Base-by-base conservation (phyloP, 2,329 filamentous ascomycete genomes). In the Penicillium sclerotiorum region DNA sequence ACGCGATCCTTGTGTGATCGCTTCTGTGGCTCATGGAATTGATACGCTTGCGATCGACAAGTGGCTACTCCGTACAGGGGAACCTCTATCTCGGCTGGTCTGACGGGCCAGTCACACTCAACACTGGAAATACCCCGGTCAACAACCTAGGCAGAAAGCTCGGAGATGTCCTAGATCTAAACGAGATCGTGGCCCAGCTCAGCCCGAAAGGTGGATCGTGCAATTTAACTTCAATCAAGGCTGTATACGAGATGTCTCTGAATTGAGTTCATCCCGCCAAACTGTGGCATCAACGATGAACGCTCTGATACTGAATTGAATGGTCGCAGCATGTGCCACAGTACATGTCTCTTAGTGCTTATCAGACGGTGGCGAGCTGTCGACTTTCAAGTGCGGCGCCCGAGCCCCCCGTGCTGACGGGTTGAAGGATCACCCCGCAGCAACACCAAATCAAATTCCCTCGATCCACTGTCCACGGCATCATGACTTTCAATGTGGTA, bases 351-450 rank as follows among this genome's bases (percentile, higher is more conserved):
- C 33, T 15, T 54, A 52, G 49, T 57, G 51, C 53, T 56, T 52
- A 57, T 55, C 39, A 18, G 17, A 46, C 30, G 32, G 38, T 47
- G 25, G 35, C 38, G 33, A 49, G 35, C 49, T 45, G 44, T 40
- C 35, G 25, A 41, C 42, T 49, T n/a, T 39, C 15, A 18, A 17
- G 33, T 13, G 40, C 28, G 47, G 45, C 53, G 57, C 47, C 51
- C 53, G 57, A 57, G 56, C 53, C 57, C n/a, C n/a, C n/a, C 49
- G 46, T 47, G 49, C 55, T 52, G 50, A 59, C 49, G 42, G 30
- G 13, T 41, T 28, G 36, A 44, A 45, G 46, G 44, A 33, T 47
- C 50, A 49, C 49, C 50, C 55, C 46, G 48, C 53, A 58, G 49
- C 55, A 25, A 40, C 30, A 47, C 13, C 53, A 49, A 56, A 50